phyloP scores from a whole-genome alignment of 352 stramenopile genomes.

The Phytophthora rubi region DNA sequence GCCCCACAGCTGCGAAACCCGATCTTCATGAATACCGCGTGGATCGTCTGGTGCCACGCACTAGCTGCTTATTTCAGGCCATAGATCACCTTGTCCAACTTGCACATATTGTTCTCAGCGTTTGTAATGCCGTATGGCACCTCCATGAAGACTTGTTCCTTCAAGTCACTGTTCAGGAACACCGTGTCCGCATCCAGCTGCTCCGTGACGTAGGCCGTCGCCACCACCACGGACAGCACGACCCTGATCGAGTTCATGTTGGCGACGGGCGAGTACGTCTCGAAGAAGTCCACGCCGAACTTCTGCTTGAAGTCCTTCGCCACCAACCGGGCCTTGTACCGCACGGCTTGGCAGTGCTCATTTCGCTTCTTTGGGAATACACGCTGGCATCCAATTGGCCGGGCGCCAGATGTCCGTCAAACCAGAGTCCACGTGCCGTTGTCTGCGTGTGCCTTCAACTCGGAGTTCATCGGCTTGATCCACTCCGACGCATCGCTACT shows the following conservation, averaged over 20 bases:
- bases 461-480: slow-evolving; percentile 10
- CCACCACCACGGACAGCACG: background rate
- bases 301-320: background rate
- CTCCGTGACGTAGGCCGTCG: background rate
- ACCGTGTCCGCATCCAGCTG: too few species aligned
- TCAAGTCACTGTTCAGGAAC: too few species aligned
- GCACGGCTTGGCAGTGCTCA: background rate
- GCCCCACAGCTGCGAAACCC: background rate
- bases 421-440: slow-evolving; percentile 15
- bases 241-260: slow-evolving; percentile 2
- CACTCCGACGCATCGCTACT: slow-evolving; percentile 1
- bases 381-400: background rate
- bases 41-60: background rate
- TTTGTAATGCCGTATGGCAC: too few species aligned
- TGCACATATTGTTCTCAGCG: too few species aligned
- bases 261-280: background rate
- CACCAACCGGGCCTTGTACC: background rate
- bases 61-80: background rate
- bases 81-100: too few species aligned
- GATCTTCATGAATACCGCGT: background rate
- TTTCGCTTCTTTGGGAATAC: background rate
- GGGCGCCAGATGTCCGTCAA: background rate
- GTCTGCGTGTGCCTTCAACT: slow-evolving; percentile 4
- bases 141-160: too few species aligned
- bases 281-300: background rate